A percentile compares a stretch with the other conserved stretches of the same genome.
Evolutionary conservation across 305 asterid species (phyloP).

Genomic region (Ajuga reptans): DNA sequence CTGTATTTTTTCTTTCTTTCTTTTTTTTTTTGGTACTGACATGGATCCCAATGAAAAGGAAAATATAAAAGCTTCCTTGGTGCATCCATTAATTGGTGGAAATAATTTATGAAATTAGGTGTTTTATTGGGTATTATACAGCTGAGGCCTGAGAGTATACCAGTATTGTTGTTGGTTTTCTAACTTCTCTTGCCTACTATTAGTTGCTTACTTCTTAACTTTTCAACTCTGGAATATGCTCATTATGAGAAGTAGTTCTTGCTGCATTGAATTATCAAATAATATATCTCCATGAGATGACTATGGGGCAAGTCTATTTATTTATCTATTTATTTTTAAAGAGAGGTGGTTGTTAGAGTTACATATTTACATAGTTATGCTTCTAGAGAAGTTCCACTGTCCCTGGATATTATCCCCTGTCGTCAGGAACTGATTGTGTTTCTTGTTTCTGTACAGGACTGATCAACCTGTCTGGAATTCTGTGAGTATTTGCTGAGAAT

Average conservation of each 20-base stretch:
- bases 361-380: background rate
- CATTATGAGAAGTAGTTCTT: background rate
- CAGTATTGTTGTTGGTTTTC: background rate
- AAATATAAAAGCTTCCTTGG: background rate
- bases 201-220: background rate
- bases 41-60: background rate
- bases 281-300: conserved; percentile 6
- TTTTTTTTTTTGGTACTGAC: background rate
- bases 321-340: background rate
- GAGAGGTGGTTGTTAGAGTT: background rate
- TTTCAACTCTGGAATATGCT: background rate
- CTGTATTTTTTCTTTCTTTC: background rate
- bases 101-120: background rate
- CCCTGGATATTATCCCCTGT: background rate
- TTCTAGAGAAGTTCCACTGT: background rate
- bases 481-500: conserved; percentile 48
- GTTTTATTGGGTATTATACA: background rate
- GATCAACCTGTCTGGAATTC: conserved; percentile 85
- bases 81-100: background rate
- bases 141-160: background rate
- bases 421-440: conserved; percentile 22
- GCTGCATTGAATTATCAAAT: background rate
- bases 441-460: conserved; percentile 49
- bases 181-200: background rate
- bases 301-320: background rate